Conservation (phyloP, 2,329 filamentous ascomycete genomes). For the Phyllosticta citrichinensis region DNA sequence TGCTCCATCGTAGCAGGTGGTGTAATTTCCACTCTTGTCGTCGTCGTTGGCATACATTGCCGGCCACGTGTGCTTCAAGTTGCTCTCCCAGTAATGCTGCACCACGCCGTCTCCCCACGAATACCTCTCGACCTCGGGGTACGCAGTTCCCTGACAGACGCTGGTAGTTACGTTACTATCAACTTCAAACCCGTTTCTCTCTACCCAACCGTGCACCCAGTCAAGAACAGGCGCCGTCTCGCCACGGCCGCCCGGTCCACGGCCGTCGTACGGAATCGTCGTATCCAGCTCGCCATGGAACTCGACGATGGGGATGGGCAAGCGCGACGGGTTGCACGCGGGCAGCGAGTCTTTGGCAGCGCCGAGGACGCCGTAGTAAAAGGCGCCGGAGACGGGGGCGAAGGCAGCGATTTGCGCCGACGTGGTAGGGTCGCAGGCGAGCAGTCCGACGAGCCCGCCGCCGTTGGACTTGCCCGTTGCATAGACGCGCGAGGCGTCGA, state of each 20-base stretch:
- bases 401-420: conserved; percentile 40
- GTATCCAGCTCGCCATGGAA: conserved; percentile 34
- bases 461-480: conserved; percentile 46
- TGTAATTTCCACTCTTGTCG: conserved; percentile 11
- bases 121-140: conserved; percentile 19
- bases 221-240: conserved; percentile 15
- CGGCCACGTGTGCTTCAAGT: conserved; percentile 34
- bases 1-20: conserved; percentile 23
- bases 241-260: conserved; percentile 16
- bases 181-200: conserved; percentile 23
- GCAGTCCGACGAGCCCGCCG: conserved; percentile 39
- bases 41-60: conserved; percentile 22
- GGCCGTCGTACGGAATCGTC: conserved; percentile 34
- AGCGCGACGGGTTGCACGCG: conserved; percentile 20
- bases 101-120: conserved; percentile 23
- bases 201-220: conserved; percentile 31
- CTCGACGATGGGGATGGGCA: conserved; percentile 33
- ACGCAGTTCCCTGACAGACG: conserved; percentile 20
- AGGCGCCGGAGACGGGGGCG: conserved; percentile 38
- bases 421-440: conserved; percentile 37
- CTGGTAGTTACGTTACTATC: conserved; percentile 18
- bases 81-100: conserved; percentile 28
- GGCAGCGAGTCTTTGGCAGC: conserved; percentile 14
- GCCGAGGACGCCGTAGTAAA: conserved; percentile 27
- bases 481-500: conserved; percentile 37